Base-by-base conservation (phyloP, 352 stramenopile genomes). In the Plasmopara viticola region DNA sequence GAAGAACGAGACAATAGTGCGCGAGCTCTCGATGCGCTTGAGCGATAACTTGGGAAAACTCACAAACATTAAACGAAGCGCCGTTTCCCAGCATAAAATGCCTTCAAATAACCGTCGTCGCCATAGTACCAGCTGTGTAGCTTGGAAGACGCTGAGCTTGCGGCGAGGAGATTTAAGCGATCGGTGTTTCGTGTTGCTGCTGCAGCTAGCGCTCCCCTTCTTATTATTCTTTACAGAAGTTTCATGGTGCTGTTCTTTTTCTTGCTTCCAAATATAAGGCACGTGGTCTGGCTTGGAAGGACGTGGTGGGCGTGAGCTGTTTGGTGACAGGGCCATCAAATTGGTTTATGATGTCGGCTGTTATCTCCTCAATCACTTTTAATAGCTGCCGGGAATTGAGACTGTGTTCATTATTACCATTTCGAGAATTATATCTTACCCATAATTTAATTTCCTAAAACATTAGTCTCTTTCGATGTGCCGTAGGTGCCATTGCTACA, bases 1-100 rank as follows among this genome's bases (percentile, higher is more conserved):
- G 63, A 90, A 90, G 64, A 90, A 88, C 29, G 74, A 77, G 20
- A 90, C 64, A 42, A 85, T 62, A 10, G 77, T 84, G 44, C 78
- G 69, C 12, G 72, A 39, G 41, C 65, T 74, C 3, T 79, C 69
- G 9, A 87, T 56, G 10, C 56, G 63, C 28, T 74, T 51, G 20
- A 85, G 86, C 12, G 83, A 53, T 2, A 84, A 52, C 45, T 67
- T 76, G 1, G 79, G 79, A 10, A 79, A 35, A 9, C 58, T 59
- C 14, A 91, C 74, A 42, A 89, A 87, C 49, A 87, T 46, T 7
- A 73, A 42, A 0, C 80, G 74, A 41, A 91, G 50, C 13, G 76
- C 60, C 15, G 50, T 41, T 49, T 91, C 80, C 80, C 80, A 91
- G 8, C 53, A 53, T 58, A 91, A 61, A 52, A 91, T 74, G 6